These are phyloP conservation scores for Balamuthia mandrillaris DNA, from an alignment of 208 protist species.

Conservation along the genomic window DNA sequence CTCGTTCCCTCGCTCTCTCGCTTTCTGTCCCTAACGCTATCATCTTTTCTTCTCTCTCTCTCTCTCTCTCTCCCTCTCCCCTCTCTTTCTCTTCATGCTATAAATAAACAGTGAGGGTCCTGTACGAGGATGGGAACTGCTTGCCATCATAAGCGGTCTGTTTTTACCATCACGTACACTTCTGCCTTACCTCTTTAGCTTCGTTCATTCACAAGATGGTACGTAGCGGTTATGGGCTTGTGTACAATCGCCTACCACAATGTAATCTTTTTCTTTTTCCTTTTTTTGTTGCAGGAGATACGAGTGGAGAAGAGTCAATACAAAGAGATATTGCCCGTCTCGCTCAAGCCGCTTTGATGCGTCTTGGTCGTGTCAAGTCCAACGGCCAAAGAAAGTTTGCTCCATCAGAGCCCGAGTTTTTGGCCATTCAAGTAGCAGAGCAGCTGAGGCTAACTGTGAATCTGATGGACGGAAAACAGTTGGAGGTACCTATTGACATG, in stretches of 20 bases:
- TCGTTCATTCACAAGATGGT: not conserved
- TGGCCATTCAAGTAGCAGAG: not conserved
- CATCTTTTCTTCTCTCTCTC: not conserved
- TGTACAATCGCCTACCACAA: not conserved
- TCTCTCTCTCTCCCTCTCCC: not conserved
- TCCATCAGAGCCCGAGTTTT: constrained; percentile 1
- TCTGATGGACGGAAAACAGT: constrained; percentile 1
- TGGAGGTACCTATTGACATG: constrained; percentile 1
- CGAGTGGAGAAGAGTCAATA: too few species aligned
- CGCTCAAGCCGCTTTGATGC: not conserved
- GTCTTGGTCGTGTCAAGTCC: not conserved
- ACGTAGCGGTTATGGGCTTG: not conserved
- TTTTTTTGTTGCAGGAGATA: not conserved
- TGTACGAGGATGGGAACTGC: not conserved
- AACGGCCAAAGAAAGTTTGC: not conserved
- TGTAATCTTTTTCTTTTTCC: not conserved
- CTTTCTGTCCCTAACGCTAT: too few species aligned
- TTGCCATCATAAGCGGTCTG: constrained; percentile 1
- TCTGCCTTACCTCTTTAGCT: not conserved
- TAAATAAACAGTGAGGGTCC: not conserved
- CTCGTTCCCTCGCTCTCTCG: not conserved
- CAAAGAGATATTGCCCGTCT: not conserved
- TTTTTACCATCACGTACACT: not conserved
- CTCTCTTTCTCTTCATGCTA: not conserved
- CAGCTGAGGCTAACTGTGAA: not conserved